A percentile compares a stretch with the other conserved stretches of the same genome.
These are phyloP conservation scores for Sporothrix sp. DNA, from an alignment of 2,329 filamentous ascomycete genomes.

Conservation along the genomic window DNA sequence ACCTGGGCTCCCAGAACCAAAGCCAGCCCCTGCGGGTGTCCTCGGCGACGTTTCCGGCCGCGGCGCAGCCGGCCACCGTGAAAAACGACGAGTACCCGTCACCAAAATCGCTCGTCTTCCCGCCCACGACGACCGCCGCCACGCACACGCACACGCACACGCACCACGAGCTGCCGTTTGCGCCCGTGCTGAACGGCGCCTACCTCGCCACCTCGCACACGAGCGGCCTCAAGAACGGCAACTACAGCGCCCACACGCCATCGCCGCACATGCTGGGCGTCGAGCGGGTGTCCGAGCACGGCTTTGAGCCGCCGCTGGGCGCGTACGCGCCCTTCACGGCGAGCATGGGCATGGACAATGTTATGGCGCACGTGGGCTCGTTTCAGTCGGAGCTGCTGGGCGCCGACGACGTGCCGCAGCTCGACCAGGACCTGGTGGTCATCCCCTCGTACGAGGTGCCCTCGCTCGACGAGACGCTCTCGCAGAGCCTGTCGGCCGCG, in stretches of 20 bases:
- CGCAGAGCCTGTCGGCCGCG: constrained; percentile 19
- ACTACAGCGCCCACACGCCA: neutral
- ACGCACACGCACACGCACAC: too few relatives aligned
- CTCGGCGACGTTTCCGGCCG: constrained; percentile 27
- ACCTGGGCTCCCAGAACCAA: constrained; percentile 24
- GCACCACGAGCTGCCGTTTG: constrained; percentile 12
- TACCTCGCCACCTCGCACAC: constrained; percentile 9
- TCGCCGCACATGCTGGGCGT: neutral
- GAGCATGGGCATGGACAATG: constrained; percentile 11
- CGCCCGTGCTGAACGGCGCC: constrained; percentile 5
- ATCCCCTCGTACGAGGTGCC: constrained; percentile 9
- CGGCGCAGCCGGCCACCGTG: constrained; percentile 17
- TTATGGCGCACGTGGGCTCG: constrained; percentile 14
- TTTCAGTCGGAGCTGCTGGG: constrained; percentile 17
- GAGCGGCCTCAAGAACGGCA: neutral
- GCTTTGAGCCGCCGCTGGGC: constrained; percentile 8
- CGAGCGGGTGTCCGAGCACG: constrained; percentile 2
- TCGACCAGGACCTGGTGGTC: constrained; percentile 8
- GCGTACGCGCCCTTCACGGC: constrained; percentile 11
- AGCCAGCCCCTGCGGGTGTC: constrained; percentile 28
- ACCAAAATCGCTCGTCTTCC: constrained; percentile 17
- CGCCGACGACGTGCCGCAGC: constrained; percentile 4
- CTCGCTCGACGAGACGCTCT: neutral
- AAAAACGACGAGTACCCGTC: constrained; percentile 20
- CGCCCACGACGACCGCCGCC: neutral